Conservation (phyloP, 129 eudicot genomes). For the Centrapalus pauciflorus region DNA sequence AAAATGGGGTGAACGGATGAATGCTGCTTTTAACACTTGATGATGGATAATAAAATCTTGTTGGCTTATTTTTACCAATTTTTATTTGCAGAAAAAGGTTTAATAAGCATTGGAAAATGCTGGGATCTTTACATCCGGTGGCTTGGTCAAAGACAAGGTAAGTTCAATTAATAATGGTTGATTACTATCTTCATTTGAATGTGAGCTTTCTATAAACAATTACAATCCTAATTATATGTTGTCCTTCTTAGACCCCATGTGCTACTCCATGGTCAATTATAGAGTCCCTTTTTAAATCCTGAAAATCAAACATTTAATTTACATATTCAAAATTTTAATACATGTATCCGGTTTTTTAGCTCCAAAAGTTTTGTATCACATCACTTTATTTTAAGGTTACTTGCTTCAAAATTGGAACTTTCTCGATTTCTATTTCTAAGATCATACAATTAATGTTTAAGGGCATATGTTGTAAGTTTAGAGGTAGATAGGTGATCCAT, state of each 20-base stretch:
- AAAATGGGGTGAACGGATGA: too few relatives aligned
- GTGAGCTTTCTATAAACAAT: neutral
- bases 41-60: too few relatives aligned
- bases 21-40: too few relatives aligned
- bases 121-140: conserved; percentile 87
- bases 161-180: neutral
- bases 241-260: neutral
- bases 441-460: too few relatives aligned
- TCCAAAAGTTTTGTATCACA: neutral
- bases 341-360: neutral
- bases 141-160: conserved; percentile 95
- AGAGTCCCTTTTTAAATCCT: neutral
- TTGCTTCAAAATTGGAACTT: too few relatives aligned
- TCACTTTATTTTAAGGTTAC: neutral
- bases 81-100: conserved; percentile 64
- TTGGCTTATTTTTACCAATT: neutral
- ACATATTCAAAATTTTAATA: neutral
- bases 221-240: neutral
- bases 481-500: too few relatives aligned
- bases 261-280: neutral
- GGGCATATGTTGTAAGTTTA: too few relatives aligned
- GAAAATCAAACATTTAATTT: neutral
- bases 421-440: too few relatives aligned
- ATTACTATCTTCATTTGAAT: neutral
- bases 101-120: conserved; percentile 80